Conservation (phyloP, 305 asterid genomes). For the Fraxinus latifolia region DNA sequence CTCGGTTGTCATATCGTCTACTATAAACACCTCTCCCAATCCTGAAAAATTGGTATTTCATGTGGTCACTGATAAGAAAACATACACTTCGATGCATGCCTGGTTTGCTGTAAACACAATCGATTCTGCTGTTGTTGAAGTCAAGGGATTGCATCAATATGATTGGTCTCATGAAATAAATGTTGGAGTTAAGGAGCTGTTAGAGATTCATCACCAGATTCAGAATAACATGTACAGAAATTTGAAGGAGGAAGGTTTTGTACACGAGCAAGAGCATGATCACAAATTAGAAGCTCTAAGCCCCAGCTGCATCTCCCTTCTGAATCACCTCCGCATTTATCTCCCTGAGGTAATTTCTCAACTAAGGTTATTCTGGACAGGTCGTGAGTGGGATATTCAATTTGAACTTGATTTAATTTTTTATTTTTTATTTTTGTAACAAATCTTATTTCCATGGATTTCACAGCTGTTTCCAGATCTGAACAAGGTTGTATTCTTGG, state of each 20-base stretch:
- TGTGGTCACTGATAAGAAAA: conserved; percentile 74
- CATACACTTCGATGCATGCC: conserved; percentile 77
- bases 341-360: conserved; percentile 70
- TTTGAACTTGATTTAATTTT: background rate
- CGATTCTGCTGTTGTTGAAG: conserved; percentile 64
- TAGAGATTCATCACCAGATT: conserved; percentile 66
- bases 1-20: conserved; percentile 71
- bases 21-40: conserved; percentile 39
- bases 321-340: conserved; percentile 77
- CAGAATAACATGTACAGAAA: conserved; percentile 43
- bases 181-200: conserved; percentile 55
- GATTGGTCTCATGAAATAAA: conserved; percentile 73
- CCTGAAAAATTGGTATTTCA: conserved; percentile 74
- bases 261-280: conserved; percentile 33
- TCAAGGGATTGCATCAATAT: conserved; percentile 78
- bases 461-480: conserved; percentile 82
- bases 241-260: conserved; percentile 38
- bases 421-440: too few relatives aligned
- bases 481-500: conserved; percentile 67
- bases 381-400: conserved; percentile 21
- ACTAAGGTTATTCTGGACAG: conserved; percentile 12
- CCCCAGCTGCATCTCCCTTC: conserved; percentile 62
- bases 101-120: conserved; percentile 72
- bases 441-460: conserved; percentile 35
- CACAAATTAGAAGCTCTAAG: conserved; percentile 48